These are phyloP conservation scores for Cajanus cajan DNA, from an alignment of 306 rosid species.

Conservation along the genomic window DNA sequence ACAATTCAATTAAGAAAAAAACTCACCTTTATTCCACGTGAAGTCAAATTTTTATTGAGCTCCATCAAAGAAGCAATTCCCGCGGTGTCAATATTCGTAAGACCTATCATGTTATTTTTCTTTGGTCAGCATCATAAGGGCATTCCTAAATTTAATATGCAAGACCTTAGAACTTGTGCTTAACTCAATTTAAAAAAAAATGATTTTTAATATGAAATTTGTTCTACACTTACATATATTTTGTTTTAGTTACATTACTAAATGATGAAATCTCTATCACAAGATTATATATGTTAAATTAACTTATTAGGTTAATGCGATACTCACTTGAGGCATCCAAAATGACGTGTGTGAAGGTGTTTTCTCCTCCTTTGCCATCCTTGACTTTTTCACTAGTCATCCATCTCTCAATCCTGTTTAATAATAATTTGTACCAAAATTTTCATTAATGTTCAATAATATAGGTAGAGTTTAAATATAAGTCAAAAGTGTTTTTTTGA, in stretches of 20 bases:
- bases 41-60: slow-evolving; percentile 43
- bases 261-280: too few relatives aligned
- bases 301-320: neutral
- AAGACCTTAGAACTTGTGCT: too few relatives aligned
- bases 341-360: slow-evolving; percentile 36
- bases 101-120: slow-evolving; percentile 44
- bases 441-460: neutral
- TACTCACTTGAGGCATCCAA: slow-evolving; percentile 69
- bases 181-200: too few relatives aligned
- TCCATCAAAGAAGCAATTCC: slow-evolving; percentile 62
- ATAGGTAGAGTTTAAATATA: too few relatives aligned
- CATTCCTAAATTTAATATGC: too few relatives aligned
- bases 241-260: too few relatives aligned
- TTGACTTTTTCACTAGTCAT: slow-evolving; percentile 32
- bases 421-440: neutral
- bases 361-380: slow-evolving; percentile 32
- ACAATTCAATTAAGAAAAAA: neutral
- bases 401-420: slow-evolving; percentile 51
- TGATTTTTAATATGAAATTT: too few relatives aligned
- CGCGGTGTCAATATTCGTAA: slow-evolving; percentile 64
- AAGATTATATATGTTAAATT: too few relatives aligned
- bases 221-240: too few relatives aligned
- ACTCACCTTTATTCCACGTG: slow-evolving; percentile 49
- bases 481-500: too few relatives aligned
- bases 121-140: too few relatives aligned